A percentile compares a stretch with the other conserved stretches of the same genome.
phyloP scores from a whole-genome alignment of 768 basidiomycete genomes.

The Suillus subluteus region DNA sequence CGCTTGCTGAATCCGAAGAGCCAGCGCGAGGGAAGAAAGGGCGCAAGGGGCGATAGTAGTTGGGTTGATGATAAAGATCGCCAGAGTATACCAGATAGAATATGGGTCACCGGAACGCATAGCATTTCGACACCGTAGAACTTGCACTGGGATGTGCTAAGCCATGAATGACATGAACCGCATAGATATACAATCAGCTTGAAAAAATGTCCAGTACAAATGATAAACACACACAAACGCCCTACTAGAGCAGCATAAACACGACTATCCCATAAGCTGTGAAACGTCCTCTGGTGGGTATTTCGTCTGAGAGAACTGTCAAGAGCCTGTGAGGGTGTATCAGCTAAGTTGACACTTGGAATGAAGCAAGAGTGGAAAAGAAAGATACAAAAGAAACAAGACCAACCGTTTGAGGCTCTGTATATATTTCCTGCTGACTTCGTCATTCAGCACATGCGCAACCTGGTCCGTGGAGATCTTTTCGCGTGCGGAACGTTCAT shows the following conservation, averaged over 20 bases:
- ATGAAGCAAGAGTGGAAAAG: neutral
- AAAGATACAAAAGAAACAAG: neutral
- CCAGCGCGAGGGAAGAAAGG: conserved; percentile 31
- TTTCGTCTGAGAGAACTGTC: conserved; percentile 94
- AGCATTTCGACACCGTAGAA: neutral
- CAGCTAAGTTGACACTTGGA: neutral
- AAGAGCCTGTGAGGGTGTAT: conserved; percentile 61
- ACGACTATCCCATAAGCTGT: conserved; percentile 81
- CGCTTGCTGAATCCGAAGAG: conserved; percentile 45
- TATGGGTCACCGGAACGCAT: neutral
- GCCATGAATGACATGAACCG: neutral
- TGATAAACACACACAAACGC: conserved; percentile 4
- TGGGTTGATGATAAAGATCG: neutral
- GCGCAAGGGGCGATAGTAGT: conserved; percentile 32
- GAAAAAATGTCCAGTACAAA: conserved; percentile 16
- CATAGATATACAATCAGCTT: conserved; percentile 9
- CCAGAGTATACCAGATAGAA: neutral
- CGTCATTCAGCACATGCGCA: conserved; percentile 97
- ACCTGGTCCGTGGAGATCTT: conserved; percentile 98
- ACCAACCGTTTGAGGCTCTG: conserved; percentile 93
- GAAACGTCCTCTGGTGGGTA: conserved; percentile 93
- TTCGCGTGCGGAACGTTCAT: conserved; percentile 96
- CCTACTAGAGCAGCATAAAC: neutral
- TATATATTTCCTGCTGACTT: conserved; percentile 98
- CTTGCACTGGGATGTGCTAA: neutral